A percentile compares a stretch with the other conserved stretches of the same genome.
Evolutionary conservation across 1,284 basidiomycete genomes (phyloP).

Genomic region (Ganoderma leucocontextum): DNA sequence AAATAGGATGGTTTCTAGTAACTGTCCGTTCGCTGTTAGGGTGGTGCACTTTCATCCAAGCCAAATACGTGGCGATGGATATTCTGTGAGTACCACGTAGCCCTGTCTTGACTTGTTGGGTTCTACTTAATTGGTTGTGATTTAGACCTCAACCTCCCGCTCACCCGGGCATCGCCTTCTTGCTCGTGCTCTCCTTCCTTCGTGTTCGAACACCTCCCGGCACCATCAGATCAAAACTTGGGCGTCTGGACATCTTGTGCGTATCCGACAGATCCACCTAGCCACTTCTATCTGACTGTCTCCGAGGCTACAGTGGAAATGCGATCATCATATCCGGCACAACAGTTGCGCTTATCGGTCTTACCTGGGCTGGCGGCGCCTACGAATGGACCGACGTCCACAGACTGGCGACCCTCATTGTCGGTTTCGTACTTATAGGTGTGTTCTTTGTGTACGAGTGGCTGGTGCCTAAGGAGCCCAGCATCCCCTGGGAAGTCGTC

Average conservation of each 20-base stretch:
- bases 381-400: slow-evolving; percentile 49
- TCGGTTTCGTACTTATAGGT: slow-evolving; percentile 47
- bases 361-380: slow-evolving; percentile 50
- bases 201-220: slow-evolving; percentile 9
- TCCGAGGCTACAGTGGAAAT: slow-evolving; percentile 44
- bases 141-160: slow-evolving; percentile 23
- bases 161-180: slow-evolving; percentile 16
- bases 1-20: not conserved
- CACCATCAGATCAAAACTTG: not conserved
- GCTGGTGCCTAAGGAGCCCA: slow-evolving; percentile 29
- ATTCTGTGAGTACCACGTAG: slow-evolving; percentile 18
- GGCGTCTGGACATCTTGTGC: slow-evolving; percentile 12
- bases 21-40: not conserved
- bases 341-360: slow-evolving; percentile 41
- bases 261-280: not conserved
- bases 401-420: slow-evolving; percentile 51
- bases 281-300: not conserved
- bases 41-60: slow-evolving; percentile 18
- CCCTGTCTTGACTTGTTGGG: too few species aligned
- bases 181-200: slow-evolving; percentile 10
- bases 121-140: not conserved
- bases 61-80: slow-evolving; percentile 22
- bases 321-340: slow-evolving; percentile 45
- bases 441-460: slow-evolving; percentile 43
- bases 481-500: slow-evolving; percentile 31